Evolutionary conservation across 179 eudicot species (phyloP), one percentile per base, ranked within the genome.

Genomic region (Vitellaria paradoxa): DNA sequence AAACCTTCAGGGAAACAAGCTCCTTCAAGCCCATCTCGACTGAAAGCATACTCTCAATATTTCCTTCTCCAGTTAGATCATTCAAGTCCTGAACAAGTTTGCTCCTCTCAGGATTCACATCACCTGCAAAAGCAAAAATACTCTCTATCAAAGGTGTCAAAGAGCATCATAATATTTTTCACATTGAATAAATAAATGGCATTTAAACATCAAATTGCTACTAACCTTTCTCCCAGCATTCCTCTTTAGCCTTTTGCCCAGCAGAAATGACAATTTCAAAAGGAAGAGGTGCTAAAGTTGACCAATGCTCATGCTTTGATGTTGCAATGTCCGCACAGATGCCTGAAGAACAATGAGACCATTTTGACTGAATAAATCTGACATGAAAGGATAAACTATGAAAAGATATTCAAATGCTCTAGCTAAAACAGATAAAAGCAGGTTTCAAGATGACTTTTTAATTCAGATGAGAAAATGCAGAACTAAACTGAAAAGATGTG

Each of bases 21-120:
- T 95, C 99, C 83, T 90, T 91, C 81, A 95, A 83, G 77, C 97
- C 97, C 99, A 91, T 95, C 80, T 93, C 99, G 68, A 95, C 99
- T 65, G 97, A 84, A 77, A 95, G 99, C 97, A 91, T 93, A 74
- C 89, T 95, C 88, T 93, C 99, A 50, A 93, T 93, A 76, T 90
- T 90, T 78, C 93, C 98, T 66, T 95, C 99, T 78, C 95, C 92
- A 70, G 89, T 85, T n/a, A 91, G 81, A 86, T 95, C 98, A 80
- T 79, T 90, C 70, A 87, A 83, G 84, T 93, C 99, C 65, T 86
- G 91, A 37, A 85, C 87, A 80, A 78, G 84, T 81, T 84, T 90
- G 85, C 85, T 88, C 67, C 80, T 85, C 82, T 93, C 93, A 53
- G 85, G 72, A 81, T 90, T 89, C 56, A 83, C 89, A 73, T 83